These are phyloP conservation scores for Schrenkiella parvula DNA, from an alignment of 345 rosid genomes.

Conservation along the genomic window DNA sequence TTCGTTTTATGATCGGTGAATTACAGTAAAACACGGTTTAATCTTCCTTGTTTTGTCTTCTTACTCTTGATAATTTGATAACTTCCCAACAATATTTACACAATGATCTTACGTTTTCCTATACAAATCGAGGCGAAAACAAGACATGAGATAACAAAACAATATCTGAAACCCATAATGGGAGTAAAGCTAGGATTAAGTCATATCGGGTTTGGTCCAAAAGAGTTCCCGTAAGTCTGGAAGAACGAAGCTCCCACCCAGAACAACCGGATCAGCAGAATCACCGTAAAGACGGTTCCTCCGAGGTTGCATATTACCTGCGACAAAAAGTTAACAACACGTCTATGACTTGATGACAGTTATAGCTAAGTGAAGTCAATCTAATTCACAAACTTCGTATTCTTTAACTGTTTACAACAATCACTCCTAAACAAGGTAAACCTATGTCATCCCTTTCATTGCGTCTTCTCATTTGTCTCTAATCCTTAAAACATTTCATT, in stretches of 20 bases:
- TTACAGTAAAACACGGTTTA: background rate
- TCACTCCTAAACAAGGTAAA: too few relatives aligned
- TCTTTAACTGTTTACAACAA: too few relatives aligned
- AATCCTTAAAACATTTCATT: background rate
- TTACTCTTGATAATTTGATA: background rate
- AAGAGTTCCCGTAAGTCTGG: conserved; percentile 45
- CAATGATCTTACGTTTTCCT: background rate
- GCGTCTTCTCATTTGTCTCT: background rate
- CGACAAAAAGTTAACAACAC: background rate
- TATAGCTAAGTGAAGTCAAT: background rate
- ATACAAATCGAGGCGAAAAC: background rate
- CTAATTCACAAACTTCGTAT: background rate
- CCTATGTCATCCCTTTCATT: background rate
- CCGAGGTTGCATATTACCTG: conserved; percentile 78
- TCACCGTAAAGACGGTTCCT: conserved; percentile 57
- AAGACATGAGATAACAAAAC: background rate
- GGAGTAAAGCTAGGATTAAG: background rate
- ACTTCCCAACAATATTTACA: background rate
- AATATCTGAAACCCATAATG: background rate
- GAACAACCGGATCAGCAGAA: conserved; percentile 53
- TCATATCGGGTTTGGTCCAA: conserved; percentile 27
- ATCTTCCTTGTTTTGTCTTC: background rate
- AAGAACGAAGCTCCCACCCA: conserved; percentile 63
- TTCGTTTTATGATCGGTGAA: background rate
- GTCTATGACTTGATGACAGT: background rate